Base-by-base conservation (phyloP, 768 basidiomycete genomes). In the Xerocomellus intermedius region DNA sequence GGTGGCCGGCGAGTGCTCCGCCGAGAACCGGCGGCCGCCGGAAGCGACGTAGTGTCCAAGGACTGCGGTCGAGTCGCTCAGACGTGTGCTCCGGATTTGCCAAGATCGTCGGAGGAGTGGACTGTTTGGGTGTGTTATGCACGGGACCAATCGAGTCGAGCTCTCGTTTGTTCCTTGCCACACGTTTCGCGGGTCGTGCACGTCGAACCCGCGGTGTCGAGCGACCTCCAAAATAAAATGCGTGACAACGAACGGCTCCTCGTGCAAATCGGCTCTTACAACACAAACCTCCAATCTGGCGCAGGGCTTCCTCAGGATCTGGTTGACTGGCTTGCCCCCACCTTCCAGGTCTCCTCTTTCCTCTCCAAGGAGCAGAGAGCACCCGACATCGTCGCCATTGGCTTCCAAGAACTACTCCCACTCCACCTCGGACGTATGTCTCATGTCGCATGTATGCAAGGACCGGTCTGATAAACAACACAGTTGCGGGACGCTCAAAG, bases 351-450 rank as follows among this genome's bases (percentile, higher is more conserved):
- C 8, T 87, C 89, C 36, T 76, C 76, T 50, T 85, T 91, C 72
- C 82, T 91, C 32, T 78, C 86, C 33, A 80, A 77, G 49, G 75
- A 82, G 64, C 71, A 73, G 51, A 75, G 83, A 54, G 83, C 90
- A 6, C 92, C 94, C 38, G 93, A 94, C 68, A 82, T 95, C 32
- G 81, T 96, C 39, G 94, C 87, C 7, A 88, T 98, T 49, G 93
- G 92, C 3, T 94, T 97, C 60, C 96, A 98, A 69, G 96, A 98
- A 69, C 78, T 97, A 24, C 77, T 96, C 13, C 94, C 94, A 7
- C 78, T 98, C 3, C 91, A 95, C 67, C 84, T 94, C 38, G 88
- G 90, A 57, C 79, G 89, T 93, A 72, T 62, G 89, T 84, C 51
- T 50, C 52, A 46, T 51, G 50, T 37, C 21, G 16, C 32, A 19